Evolutionary conservation across 768 basidiomycete species (phyloP).

Genomic region (Amanita fuliginea): DNA sequence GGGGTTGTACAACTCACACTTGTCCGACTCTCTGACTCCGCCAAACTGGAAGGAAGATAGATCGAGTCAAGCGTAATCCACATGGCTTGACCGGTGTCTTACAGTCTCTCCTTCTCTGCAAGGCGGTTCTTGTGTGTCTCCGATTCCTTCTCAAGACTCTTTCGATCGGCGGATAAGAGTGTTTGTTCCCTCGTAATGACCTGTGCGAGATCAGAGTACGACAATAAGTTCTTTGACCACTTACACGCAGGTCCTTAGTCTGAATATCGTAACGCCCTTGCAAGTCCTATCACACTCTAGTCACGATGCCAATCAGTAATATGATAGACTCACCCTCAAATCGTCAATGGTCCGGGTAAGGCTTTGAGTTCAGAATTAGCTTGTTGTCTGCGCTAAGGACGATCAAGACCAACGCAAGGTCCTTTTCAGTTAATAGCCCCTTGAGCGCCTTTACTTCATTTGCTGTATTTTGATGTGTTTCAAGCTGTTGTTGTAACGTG

Average conservation of each 20-base stretch:
- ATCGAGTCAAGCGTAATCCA: background rate
- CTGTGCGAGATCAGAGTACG: background rate
- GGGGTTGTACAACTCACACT: background rate
- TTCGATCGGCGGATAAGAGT: background rate
- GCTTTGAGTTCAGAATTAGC: background rate
- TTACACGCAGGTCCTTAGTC: background rate
- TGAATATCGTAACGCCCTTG: background rate
- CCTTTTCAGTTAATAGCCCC: background rate
- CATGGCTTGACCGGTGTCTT: background rate
- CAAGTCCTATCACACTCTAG: background rate
- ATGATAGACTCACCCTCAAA: background rate
- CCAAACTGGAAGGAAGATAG: background rate
- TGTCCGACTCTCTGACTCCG: background rate
- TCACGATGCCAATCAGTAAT: background rate
- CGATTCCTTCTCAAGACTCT: background rate
- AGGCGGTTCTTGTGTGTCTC: background rate
- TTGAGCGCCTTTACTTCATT: background rate
- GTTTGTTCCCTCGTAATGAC: background rate
- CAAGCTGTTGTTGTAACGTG: background rate
- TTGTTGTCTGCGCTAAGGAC: background rate
- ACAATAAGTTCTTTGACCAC: background rate
- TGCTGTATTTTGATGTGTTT: background rate
- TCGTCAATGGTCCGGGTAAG: background rate
- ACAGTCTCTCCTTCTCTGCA: slow-evolving; percentile 1
- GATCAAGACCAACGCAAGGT: background rate